These are phyloP conservation scores for Gossypium arboreum DNA, from an alignment of 345 rosid genomes.

Conservation along the genomic window DNA sequence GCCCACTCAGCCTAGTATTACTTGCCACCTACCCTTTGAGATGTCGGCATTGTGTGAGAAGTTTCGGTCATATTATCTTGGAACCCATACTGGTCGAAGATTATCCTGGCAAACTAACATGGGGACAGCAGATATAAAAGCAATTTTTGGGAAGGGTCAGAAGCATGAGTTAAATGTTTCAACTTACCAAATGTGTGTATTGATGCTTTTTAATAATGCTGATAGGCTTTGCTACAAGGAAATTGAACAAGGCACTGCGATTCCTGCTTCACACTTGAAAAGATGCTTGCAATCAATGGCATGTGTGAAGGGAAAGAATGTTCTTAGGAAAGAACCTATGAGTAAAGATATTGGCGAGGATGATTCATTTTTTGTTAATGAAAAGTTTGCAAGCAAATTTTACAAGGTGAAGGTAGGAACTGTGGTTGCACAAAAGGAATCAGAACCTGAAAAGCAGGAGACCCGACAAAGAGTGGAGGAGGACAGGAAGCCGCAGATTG, in stretches of 20 bases:
- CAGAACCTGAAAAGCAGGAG: constrained; percentile 97
- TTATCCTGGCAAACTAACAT: constrained; percentile 96
- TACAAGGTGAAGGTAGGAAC: constrained; percentile 97
- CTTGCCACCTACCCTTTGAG: constrained; percentile 90
- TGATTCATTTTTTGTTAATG: constrained; percentile 77
- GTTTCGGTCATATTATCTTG: constrained; percentile 89
- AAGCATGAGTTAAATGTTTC: constrained; percentile 96
- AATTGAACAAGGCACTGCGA: constrained; percentile 87
- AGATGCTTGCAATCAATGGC: constrained; percentile 94
- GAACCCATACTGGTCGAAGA: constrained; percentile 92
- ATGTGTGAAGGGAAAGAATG: constrained; percentile 87
- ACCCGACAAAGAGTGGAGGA: constrained; percentile 97
- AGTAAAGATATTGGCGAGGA: constrained; percentile 92
- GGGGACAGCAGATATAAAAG: constrained; percentile 95
- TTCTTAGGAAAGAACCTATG: constrained; percentile 95
- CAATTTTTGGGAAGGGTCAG: constrained; percentile 89
- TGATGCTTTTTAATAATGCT: constrained; percentile 77
- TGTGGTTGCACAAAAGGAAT: constrained; percentile 93
- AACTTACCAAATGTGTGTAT: constrained; percentile 96
- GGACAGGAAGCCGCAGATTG: constrained; percentile 96
- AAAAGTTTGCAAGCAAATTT: constrained; percentile 88
- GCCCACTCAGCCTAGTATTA: constrained; percentile 82
- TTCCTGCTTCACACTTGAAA: constrained; percentile 79
- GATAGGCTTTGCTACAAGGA: constrained; percentile 86
- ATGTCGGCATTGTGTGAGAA: constrained; percentile 85